Evolutionary conservation across 495 filamentous ascomycete genomes (phyloP), one percentile per base, ranked within the genome.

Genomic region (Tuber magnatum): DNA sequence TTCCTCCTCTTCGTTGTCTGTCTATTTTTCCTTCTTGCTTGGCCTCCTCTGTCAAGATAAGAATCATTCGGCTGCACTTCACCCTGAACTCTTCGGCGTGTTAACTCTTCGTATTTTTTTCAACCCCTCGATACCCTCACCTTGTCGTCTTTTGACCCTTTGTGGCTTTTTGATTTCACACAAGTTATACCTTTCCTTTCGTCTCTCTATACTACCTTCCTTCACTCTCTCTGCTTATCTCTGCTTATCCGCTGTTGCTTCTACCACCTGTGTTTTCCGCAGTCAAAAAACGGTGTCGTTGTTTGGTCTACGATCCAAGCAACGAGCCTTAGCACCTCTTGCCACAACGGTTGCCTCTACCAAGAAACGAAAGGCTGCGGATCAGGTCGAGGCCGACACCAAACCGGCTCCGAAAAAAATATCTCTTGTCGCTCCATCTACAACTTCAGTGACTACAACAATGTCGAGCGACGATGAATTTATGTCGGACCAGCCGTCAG

Each of bases 391-490:
- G 79, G 82, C 84, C 82, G 81, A 84, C 70, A 69, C 74, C 74
- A 80, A 84, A 75, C 84, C 86, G 28, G 86, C 86, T 81, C 88
- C 86, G 81, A 87, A 85, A 84, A 85, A 90, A 83, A 75, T 83
- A 84, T 80, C 78, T 75, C 73, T 78, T 68, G 74, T 83, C 72
- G 83, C 84, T 75, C 86, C 86, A 69, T 88, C 89, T 28, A 86
- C 88, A 35, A 89, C 90, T n/a, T 90, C 91, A 41, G 85, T 87
- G 71, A 92, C 89, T 44, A 86, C 86, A 39, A 80, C 81, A 74
- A 98, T 98, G 95, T 94, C 97, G 82, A 97, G 95, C 20, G 95
- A 98, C 78, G 94, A 98, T 83, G 95, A 98, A 77, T 94, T 94
- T 83, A 92, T 97, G 88, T 96, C 92, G 72, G 90, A 90, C 75